Conservation (phyloP, 2,329 filamentous ascomycete species). For the Paraconiothyrium brasiliense region DNA sequence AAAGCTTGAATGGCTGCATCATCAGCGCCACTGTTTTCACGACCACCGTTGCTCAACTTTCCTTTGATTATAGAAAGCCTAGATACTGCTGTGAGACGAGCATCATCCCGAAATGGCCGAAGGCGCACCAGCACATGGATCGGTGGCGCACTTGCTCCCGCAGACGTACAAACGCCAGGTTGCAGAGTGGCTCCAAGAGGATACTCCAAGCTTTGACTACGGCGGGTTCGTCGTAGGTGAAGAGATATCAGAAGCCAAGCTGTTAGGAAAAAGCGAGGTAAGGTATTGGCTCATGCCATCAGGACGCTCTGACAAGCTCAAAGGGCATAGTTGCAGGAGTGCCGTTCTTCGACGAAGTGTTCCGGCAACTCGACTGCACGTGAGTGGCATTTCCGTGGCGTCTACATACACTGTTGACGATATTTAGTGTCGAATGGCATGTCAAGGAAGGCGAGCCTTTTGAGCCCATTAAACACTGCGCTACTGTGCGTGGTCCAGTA, state of each 20-base stretch:
- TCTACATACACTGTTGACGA: not conserved
- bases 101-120: slow-evolving; percentile 38
- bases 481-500: slow-evolving; percentile 86
- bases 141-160: slow-evolving; percentile 79
- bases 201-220: slow-evolving; percentile 96
- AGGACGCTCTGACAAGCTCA: not conserved
- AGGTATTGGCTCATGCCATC: slow-evolving; percentile 18
- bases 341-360: slow-evolving; percentile 95
- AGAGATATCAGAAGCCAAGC: slow-evolving; percentile 57
- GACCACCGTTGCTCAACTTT: not conserved
- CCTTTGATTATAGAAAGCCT: not conserved
- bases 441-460: slow-evolving; percentile 77
- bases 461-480: slow-evolving; percentile 68
- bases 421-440: slow-evolving; percentile 80
- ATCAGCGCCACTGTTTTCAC: slow-evolving; percentile 8
- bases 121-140: slow-evolving; percentile 67
- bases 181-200: slow-evolving; percentile 89
- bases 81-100: not conserved
- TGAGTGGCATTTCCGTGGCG: slow-evolving; percentile 49
- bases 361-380: slow-evolving; percentile 85
- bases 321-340: slow-evolving; percentile 86
- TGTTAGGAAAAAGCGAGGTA: slow-evolving; percentile 67
- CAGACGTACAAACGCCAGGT: slow-evolving; percentile 84
- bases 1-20: not conserved
- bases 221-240: slow-evolving; percentile 95